phyloP scores from a whole-genome alignment of 306 rosid species.

The Quercus engelmannii region DNA sequence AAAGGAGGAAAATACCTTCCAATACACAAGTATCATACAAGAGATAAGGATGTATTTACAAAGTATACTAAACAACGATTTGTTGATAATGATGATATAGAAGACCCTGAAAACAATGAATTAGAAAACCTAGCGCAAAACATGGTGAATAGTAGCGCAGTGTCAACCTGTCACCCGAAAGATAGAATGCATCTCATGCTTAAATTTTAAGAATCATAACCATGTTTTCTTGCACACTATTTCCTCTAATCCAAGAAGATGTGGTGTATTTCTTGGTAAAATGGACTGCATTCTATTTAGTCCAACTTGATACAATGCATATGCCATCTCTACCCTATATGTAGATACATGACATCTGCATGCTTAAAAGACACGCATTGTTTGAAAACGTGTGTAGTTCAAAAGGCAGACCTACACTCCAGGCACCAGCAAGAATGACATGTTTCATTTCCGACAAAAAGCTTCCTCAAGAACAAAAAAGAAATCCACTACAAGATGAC shows the following conservation, averaged over 20 bases:
- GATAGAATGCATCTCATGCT: neutral
- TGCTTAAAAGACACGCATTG: neutral
- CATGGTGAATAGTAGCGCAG: neutral
- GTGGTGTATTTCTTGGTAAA: neutral
- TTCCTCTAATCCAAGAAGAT: neutral
- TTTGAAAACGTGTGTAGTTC: neutral
- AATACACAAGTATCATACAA: conserved; percentile 27
- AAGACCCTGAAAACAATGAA: neutral
- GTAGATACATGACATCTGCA: neutral
- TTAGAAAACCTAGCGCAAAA: neutral
- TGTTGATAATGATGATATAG: neutral
- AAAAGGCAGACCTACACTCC: neutral
- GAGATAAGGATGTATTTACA: conserved; percentile 23
- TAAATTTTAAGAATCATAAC: neutral
- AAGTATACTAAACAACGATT: conserved; percentile 10
- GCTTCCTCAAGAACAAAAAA: neutral
- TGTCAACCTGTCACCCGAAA: neutral
- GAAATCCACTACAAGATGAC: neutral
- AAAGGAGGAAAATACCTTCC: conserved; percentile 76
- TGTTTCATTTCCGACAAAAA: neutral
- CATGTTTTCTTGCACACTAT: neutral
- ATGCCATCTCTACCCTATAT: neutral
- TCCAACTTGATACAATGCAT: neutral
- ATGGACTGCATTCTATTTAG: neutral
- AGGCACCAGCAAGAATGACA: neutral